Base-by-base conservation (phyloP, 768 basidiomycete genomes). In the Boletus reticulatus region DNA sequence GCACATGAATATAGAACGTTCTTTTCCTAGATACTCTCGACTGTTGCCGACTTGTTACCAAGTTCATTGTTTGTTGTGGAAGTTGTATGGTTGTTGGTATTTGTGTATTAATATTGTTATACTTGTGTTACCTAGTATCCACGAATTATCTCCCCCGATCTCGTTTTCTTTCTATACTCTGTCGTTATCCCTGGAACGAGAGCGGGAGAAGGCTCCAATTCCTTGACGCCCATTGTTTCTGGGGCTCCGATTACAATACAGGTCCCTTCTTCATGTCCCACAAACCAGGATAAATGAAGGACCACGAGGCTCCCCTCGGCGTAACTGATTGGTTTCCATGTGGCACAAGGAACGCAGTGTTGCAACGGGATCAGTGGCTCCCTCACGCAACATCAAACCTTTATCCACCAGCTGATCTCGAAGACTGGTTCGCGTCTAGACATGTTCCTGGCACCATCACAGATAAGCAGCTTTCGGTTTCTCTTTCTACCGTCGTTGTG, bases 401-500 rank as follows among this genome's bases (percentile, higher is more conserved):
- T 49, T 55, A 63, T 62, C 63, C 59, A 19, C 43, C 29, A 29
- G 32, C 34, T 62, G 59, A 72, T 70, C 64, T 69, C 60, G 57
- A 58, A 62, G 60, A 39, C n/a, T 10, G 39, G 27, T 27, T 27
- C 36, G 34, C 27, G 24, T 27, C 29, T 13, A 47, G 45, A 17
- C 37, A 27, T n/a, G 36, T 20, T 19, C 51, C 14, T 36, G 12
- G 14, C 14, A 36, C 41, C 24, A 39, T 49, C 48, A 58, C 56
- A 55, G 66, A 68, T 68, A 68, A 65, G 56, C 17, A 42, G 6
- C 6, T 14, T 31, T 20, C 29, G 29, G 17, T 13, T 34, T 32
- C 20, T 43, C 12, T 6, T 29, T 10, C 10, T 16, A n/a, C 36
- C 14, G 38, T 16, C 19, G 20, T 29, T 24, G 24, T 24, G 29